Evolutionary conservation across 805 yeast genomes (phyloP), one percentile per base, ranked within the genome.

Genomic region (Blastobotrys attinorum): DNA sequence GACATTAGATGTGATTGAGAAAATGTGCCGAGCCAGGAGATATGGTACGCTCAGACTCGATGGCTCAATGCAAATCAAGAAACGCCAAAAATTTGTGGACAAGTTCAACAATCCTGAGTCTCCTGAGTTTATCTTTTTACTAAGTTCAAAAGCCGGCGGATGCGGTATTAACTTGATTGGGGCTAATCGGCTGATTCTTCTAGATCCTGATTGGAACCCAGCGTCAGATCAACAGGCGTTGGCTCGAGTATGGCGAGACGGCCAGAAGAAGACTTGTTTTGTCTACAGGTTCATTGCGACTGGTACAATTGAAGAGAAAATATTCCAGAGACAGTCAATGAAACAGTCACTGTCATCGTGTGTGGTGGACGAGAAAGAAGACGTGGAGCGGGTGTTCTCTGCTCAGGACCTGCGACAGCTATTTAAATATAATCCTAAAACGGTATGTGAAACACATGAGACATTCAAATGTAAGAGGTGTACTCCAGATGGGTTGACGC

Each of bases 241-340:
- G 49, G 97, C 97, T 0, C 76, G 98, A 62, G 96, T 92, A 3
- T 92, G 97, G 97, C 79, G 98, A 71, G 98, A 92, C 65, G 98
- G 98, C 0, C 98, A 90, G 59, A 90, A 85, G 71, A 92, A 90
- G 63, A 95, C 85, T 61, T 92, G 98, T 67, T 90, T 83, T 57
- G 92, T 90, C 33, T 92, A 92, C 62, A 71, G 98, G 53, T 89
- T 92, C 54, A 89, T 90, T 45, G 76, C 94, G 4, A 88, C 97
- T 0, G 98, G 98, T 10, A 79, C 96, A 1, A 92, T 90, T 43
- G 98, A 90, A 57, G 98, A 90, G 57, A 92, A 92, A 63, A 92
- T 92, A 27, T 87, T 84, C 63, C 98, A 92, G 66, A 70, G 98
- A 43, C 98, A 92, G 60, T 81, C 94, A 3, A 89, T 92, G 83